Evolutionary conservation across 2,329 filamentous ascomycete genomes (phyloP).

Genomic region (Cladophialophora carrionii): DNA sequence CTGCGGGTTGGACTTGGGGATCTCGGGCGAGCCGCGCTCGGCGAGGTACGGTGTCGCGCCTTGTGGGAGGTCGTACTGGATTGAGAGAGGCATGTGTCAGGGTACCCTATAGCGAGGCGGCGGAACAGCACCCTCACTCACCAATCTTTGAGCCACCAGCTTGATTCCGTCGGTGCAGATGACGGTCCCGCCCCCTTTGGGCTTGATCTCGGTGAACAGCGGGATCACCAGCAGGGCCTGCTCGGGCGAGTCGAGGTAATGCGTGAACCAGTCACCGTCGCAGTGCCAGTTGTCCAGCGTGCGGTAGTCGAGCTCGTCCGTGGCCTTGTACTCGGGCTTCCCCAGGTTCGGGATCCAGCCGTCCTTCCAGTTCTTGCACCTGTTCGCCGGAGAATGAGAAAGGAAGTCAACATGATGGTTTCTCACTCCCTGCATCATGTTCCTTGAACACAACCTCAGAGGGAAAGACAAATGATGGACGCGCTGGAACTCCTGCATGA

Average conservation of each 20-base stretch:
- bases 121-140: too few species aligned
- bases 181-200: constrained; percentile 65
- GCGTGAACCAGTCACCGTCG: constrained; percentile 72
- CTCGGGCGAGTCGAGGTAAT: constrained; percentile 71
- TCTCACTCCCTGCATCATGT: too few species aligned
- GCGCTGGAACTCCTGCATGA: too few species aligned
- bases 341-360: constrained; percentile 72
- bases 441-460: too few species aligned
- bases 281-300: constrained; percentile 66
- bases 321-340: constrained; percentile 56
- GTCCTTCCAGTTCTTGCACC: constrained; percentile 62
- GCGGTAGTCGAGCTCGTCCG: constrained; percentile 53
- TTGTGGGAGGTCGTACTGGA: constrained; percentile 61
- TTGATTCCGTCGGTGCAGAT: constrained; percentile 65
- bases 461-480: too few species aligned
- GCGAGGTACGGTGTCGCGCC: constrained; percentile 53
- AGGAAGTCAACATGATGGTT: not conserved
- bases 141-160: constrained; percentile 58
- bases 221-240: constrained; percentile 70
- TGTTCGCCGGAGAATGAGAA: not conserved
- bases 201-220: constrained; percentile 65
- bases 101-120: too few species aligned
- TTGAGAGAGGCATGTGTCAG: too few species aligned
- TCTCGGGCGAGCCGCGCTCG: constrained; percentile 14
- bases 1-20: constrained; percentile 12